A percentile compares a stretch with the other conserved stretches of the same genome.
Evolutionary conservation across 2,329 filamentous ascomycete genomes (phyloP).

Genomic region (Fusarium decemcellulare): DNA sequence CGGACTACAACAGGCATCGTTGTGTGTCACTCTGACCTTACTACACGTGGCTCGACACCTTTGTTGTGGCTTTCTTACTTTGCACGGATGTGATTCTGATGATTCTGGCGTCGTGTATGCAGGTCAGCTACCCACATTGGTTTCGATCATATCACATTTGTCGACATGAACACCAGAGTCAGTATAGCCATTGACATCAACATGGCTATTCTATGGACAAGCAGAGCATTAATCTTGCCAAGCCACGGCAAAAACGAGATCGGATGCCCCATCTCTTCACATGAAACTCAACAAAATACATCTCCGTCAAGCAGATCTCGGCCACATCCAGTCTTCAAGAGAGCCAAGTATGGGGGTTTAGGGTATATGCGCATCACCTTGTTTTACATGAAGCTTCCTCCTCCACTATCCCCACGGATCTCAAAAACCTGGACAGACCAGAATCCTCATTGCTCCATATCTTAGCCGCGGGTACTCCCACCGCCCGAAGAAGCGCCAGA

Average conservation of each 20-base stretch:
- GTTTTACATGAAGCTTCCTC: conserved; percentile 7
- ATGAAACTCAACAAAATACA: conserved; percentile 7
- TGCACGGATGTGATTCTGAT: background rate
- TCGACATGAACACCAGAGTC: background rate
- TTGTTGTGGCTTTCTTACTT: background rate
- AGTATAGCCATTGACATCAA: background rate
- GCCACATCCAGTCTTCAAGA: background rate
- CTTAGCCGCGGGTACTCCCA: conserved; percentile 29
- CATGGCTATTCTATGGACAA: conserved; percentile 9
- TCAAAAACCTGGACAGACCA: conserved; percentile 5
- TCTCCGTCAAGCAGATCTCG: conserved; percentile 3
- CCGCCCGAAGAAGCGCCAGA: conserved; percentile 33
- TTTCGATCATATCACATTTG: background rate
- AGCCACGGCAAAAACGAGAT: conserved; percentile 3
- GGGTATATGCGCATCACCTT: background rate
- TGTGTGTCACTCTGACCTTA: conserved; percentile 9
- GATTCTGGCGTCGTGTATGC: conserved; percentile 1
- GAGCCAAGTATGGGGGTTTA: background rate
- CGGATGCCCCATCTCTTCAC: background rate
- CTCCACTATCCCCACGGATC: conserved; percentile 15
- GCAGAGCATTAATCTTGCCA: conserved; percentile 14
- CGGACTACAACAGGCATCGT: background rate
- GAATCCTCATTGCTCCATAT: conserved; percentile 16
- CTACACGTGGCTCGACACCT: conserved; percentile 1
- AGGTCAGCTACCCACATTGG: conserved; percentile 3